A percentile compares a stretch with the other conserved stretches of the same genome.
These are phyloP conservation scores for Lactarius vividus DNA, from an alignment of 768 basidiomycete genomes.

Conservation along the genomic window DNA sequence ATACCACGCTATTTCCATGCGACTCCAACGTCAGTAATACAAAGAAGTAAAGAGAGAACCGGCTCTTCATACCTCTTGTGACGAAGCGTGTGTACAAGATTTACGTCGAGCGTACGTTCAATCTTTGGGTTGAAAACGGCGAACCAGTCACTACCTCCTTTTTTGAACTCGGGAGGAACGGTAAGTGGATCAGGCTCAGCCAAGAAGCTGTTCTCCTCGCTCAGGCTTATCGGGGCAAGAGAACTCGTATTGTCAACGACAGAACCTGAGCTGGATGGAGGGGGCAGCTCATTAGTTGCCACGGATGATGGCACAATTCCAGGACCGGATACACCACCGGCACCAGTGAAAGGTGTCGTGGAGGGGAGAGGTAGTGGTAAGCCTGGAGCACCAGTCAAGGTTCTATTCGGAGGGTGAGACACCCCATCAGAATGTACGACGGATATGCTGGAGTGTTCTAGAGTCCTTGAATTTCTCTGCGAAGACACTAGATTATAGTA, in stretches of 20 bases:
- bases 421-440: conserved; percentile 10
- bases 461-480: no score
- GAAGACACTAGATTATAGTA: no score
- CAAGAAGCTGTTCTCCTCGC: conserved; percentile 36
- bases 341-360: conserved; percentile 22
- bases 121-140: conserved; percentile 81
- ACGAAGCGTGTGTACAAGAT: conserved; percentile 76
- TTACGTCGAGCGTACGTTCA: conserved; percentile 75
- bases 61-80: conserved; percentile 70
- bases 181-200: conserved; percentile 47
- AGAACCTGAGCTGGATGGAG: neutral
- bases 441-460: no score
- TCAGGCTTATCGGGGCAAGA: conserved; percentile 21
- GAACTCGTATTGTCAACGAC: conserved; percentile 5
- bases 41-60: conserved; percentile 3
- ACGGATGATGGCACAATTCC: conserved; percentile 17
- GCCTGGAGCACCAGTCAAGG: conserved; percentile 25
- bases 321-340: conserved; percentile 12
- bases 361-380: conserved; percentile 24
- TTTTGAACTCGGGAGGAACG: conserved; percentile 56
- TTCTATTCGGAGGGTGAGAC: conserved; percentile 14
- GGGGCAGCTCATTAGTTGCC: neutral
- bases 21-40: conserved; percentile 2
- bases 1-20: conserved; percentile 55
- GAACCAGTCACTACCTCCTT: conserved; percentile 85